Evolutionary conservation across 73 alveolate species (phyloP).

Genomic region (Paramecium sexaurelia): DNA sequence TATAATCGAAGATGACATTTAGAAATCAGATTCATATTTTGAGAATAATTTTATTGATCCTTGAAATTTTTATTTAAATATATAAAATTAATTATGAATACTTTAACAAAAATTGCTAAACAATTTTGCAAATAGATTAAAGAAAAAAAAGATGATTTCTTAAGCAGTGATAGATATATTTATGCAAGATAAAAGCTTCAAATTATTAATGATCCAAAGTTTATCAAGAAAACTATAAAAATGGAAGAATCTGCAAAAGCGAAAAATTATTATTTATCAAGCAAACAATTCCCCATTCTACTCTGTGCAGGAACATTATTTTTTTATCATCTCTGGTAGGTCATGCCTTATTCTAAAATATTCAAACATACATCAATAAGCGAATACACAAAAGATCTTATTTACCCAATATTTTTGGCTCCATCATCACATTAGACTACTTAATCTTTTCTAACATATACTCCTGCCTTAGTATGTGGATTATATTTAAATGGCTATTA

Average conservation of each 20-base stretch:
- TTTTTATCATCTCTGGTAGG: background rate
- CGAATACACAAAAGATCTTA: conserved; percentile 55
- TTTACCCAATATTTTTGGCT: conserved; percentile 12
- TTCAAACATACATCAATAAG: conserved; percentile 61
- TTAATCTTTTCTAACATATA: background rate
- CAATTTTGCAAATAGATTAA: background rate
- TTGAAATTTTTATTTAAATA: background rate
- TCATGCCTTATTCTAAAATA: conserved; percentile 27
- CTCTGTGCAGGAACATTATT: conserved; percentile 29
- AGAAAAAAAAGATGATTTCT: background rate
- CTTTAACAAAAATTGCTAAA: background rate
- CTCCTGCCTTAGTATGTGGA: conserved; percentile 26
- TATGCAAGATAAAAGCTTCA: conserved; percentile 29
- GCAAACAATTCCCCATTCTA: conserved; percentile 6
- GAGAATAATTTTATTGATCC: background rate
- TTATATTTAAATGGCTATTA: conserved; percentile 48
- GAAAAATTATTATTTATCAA: background rate
- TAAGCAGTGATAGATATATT: background rate
- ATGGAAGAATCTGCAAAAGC: background rate
- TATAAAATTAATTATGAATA: background rate
- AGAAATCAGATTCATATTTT: background rate
- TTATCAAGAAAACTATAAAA: background rate
- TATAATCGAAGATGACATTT: background rate
- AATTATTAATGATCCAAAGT: conserved; percentile 47
- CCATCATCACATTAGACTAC: background rate